These are phyloP conservation scores for Leptodontidium sp. DNA, from an alignment of 2,329 filamentous ascomycete species.

Conservation along the genomic window DNA sequence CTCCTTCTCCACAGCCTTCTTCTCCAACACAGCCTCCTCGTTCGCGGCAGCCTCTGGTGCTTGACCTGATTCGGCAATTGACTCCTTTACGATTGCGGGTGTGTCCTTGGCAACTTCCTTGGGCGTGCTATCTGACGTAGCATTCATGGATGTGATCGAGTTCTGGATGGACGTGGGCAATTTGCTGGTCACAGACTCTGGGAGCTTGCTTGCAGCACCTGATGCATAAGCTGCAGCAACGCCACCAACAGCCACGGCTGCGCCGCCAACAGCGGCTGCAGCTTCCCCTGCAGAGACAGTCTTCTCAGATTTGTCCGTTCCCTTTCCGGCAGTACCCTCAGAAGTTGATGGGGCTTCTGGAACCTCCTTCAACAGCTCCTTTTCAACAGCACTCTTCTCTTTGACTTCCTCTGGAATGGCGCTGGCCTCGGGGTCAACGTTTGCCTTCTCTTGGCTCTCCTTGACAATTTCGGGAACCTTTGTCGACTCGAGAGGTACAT, in stretches of 20 bases:
- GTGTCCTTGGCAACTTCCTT: slow-evolving; percentile 56
- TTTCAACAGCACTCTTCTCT: slow-evolving; percentile 76
- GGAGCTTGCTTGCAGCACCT: slow-evolving; percentile 54
- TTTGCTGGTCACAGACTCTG: slow-evolving; percentile 59
- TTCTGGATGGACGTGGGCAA: slow-evolving; percentile 63
- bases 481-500: slow-evolving; percentile 52
- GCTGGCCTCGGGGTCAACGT: slow-evolving; percentile 72
- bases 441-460: slow-evolving; percentile 74
- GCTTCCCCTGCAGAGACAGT: slow-evolving; percentile 53
- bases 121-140: slow-evolving; percentile 53
- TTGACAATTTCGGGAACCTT: slow-evolving; percentile 71
- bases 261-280: slow-evolving; percentile 52
- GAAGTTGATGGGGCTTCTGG: slow-evolving; percentile 65
- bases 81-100: slow-evolving; percentile 64
- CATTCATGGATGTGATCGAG: slow-evolving; percentile 57
- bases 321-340: slow-evolving; percentile 61
- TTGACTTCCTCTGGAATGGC: slow-evolving; percentile 69
- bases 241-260: slow-evolving; percentile 53
- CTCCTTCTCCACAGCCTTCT: slow-evolving; percentile 77
- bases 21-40: slow-evolving; percentile 74
- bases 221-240: slow-evolving; percentile 51
- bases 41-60: slow-evolving; percentile 77
- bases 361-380: slow-evolving; percentile 74
- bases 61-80: slow-evolving; percentile 63
- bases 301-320: slow-evolving; percentile 62